phyloP scores from a whole-genome alignment of 1,284 basidiomycete species.

The Gomphus bonarii region DNA sequence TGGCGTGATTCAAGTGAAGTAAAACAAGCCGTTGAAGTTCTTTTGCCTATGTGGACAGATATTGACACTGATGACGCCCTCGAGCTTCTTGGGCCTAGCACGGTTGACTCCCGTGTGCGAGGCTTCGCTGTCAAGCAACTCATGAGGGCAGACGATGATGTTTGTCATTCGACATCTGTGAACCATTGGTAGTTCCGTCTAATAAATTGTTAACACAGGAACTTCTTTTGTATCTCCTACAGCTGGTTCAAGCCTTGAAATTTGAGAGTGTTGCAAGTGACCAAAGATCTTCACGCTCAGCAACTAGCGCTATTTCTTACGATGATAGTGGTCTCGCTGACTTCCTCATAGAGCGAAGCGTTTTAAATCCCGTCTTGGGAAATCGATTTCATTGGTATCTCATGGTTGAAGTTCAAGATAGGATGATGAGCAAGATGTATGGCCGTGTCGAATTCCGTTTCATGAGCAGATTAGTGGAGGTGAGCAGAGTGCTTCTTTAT shows the following conservation, averaged over 20 bases:
- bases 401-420: slow-evolving; percentile 88
- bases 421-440: slow-evolving; percentile 84
- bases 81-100: slow-evolving; percentile 87
- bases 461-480: slow-evolving; percentile 79
- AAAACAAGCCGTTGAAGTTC: slow-evolving; percentile 93
- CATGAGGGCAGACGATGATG: slow-evolving; percentile 89
- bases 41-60: slow-evolving; percentile 95
- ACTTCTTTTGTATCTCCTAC: slow-evolving; percentile 84
- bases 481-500: slow-evolving; percentile 22
- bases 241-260: slow-evolving; percentile 96
- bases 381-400: slow-evolving; percentile 97
- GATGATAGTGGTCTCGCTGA: slow-evolving; percentile 82
- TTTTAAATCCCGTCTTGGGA: slow-evolving; percentile 75
- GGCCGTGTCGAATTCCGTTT: slow-evolving; percentile 83
- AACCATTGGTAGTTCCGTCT: neutral
- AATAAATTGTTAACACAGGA: slow-evolving; percentile 45
- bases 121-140: slow-evolving; percentile 92
- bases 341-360: slow-evolving; percentile 82
- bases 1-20: slow-evolving; percentile 96
- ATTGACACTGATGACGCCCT: slow-evolving; percentile 95
- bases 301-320: slow-evolving; percentile 64
- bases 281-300: slow-evolving; percentile 53
- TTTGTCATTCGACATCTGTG: slow-evolving; percentile 22
- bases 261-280: slow-evolving; percentile 78
- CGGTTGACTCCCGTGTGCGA: slow-evolving; percentile 83